Percentiles rank a stretch among this genome's conserved stretches.
Conservation (phyloP, 2,329 filamentous ascomycete species). For the Polychaeton citri region DNA sequence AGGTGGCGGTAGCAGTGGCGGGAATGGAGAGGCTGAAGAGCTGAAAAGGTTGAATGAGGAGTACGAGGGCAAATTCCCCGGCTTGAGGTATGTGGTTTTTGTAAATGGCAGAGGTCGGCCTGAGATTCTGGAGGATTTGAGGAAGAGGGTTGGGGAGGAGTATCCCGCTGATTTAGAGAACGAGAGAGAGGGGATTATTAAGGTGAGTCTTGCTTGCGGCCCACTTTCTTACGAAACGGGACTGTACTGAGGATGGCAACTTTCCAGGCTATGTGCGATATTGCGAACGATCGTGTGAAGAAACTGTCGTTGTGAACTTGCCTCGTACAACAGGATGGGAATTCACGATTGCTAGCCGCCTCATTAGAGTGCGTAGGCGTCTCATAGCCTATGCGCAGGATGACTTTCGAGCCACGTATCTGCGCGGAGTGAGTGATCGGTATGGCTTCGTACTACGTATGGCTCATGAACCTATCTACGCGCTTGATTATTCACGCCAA, state of each 20-base stretch:
- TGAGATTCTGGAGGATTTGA: conserved; percentile 74
- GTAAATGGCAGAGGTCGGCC: conserved; percentile 67
- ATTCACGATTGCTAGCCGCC: neutral
- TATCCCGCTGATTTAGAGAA: conserved; percentile 37
- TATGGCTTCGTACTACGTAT: no score
- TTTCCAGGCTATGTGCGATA: conserved; percentile 77
- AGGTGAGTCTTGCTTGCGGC: conserved; percentile 42
- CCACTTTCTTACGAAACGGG: conserved; percentile 1
- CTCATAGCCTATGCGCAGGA: no score
- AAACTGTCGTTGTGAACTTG: conserved; percentile 36
- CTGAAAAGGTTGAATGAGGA: conserved; percentile 55
- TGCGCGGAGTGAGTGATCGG: no score
- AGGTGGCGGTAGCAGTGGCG: conserved; percentile 7
- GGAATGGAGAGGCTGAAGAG: conserved; percentile 39
- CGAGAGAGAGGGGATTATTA: conserved; percentile 62
- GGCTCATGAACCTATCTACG: no score
- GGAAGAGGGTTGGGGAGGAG: conserved; percentile 52
- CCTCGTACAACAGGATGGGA: neutral
- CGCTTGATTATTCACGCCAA: no score
- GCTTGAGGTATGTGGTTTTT: conserved; percentile 80
- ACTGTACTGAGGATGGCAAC: conserved; percentile 10
- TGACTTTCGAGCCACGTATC: no score
- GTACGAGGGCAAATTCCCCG: conserved; percentile 72
- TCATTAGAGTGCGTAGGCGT: no score
- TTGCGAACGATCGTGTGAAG: conserved; percentile 63